Conservation (phyloP, 2,329 filamentous ascomycete genomes). For the Aciculosporium take region DNA sequence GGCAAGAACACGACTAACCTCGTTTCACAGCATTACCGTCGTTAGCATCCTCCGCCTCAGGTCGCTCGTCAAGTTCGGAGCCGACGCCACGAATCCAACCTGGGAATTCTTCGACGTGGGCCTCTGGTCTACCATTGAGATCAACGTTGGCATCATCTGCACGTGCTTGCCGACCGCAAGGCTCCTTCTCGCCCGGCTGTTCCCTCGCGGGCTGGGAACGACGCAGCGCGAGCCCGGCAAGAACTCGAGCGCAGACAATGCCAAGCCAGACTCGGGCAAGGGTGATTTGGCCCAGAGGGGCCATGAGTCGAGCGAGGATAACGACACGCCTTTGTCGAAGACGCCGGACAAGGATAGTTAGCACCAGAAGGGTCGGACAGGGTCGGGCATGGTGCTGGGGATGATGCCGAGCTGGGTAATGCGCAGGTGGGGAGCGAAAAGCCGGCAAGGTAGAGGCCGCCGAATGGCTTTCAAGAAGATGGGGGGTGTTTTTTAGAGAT, state of each 20-base stretch:
- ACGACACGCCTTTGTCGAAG: no score
- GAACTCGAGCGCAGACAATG: neutral
- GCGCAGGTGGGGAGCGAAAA: no score
- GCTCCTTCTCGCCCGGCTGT: constrained; percentile 8
- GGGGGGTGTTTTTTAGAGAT: no score
- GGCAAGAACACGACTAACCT: neutral
- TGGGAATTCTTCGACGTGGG: constrained; percentile 12
- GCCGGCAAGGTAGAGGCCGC: no score
- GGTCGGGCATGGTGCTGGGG: no score
- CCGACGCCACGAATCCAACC: constrained; percentile 11
- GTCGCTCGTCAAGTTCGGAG: constrained; percentile 10
- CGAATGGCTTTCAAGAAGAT: no score
- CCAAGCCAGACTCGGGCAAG: neutral
- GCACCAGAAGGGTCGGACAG: no score
- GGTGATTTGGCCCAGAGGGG: neutral
- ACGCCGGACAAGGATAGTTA: no score
- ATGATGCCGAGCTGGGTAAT: no score
- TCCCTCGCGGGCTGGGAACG: neutral
- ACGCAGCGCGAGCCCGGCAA: neutral
- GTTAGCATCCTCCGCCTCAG: constrained; percentile 12
- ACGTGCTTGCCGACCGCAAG: constrained; percentile 15
- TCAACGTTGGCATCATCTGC: constrained; percentile 9
- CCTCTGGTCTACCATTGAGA: constrained; percentile 16
- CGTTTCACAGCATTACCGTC: constrained; percentile 10
- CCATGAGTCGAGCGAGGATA: no score